These are phyloP conservation scores for Trichoderma sp. DNA, from an alignment of 2,329 filamentous ascomycete genomes.

Conservation along the genomic window DNA sequence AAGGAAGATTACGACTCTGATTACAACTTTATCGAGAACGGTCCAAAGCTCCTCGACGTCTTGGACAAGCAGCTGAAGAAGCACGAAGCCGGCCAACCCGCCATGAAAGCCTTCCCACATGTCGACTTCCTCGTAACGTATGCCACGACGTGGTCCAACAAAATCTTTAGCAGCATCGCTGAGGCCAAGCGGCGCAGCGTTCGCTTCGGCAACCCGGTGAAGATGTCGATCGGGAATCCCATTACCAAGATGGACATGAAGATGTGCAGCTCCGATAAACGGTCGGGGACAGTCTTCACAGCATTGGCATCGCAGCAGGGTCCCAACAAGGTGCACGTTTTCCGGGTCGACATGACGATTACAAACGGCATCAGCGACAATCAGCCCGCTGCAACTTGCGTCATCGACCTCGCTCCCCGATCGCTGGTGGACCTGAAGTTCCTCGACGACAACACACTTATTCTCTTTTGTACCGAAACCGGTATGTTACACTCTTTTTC, in stretches of 20 bases:
- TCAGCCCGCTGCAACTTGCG: conserved; percentile 40
- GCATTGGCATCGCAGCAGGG: conserved; percentile 44
- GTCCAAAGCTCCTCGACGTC: conserved; percentile 48
- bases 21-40: conserved; percentile 47
- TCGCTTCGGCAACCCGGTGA: conserved; percentile 60
- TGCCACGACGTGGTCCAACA: conserved; percentile 58
- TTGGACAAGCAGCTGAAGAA: conserved; percentile 52
- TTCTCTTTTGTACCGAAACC: conserved; percentile 55
- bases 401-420: conserved; percentile 44
- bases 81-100: conserved; percentile 47
- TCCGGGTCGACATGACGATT: conserved; percentile 54
- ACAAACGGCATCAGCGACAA: conserved; percentile 60
- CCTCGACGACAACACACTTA: conserved; percentile 60
- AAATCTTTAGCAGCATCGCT: conserved; percentile 67
- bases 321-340: conserved; percentile 54
- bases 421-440: conserved; percentile 67
- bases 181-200: conserved; percentile 69
- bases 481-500: conserved; percentile 33
- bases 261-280: conserved; percentile 46
- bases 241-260: conserved; percentile 58
- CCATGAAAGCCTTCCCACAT: conserved; percentile 56
- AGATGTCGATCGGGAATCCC: conserved; percentile 46
- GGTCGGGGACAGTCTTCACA: conserved; percentile 41
- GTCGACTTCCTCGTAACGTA: conserved; percentile 65
- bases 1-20: conserved; percentile 53